phyloP scores from a whole-genome alignment of 805 yeast genomes.

The Candida ascalaphidarum region DNA sequence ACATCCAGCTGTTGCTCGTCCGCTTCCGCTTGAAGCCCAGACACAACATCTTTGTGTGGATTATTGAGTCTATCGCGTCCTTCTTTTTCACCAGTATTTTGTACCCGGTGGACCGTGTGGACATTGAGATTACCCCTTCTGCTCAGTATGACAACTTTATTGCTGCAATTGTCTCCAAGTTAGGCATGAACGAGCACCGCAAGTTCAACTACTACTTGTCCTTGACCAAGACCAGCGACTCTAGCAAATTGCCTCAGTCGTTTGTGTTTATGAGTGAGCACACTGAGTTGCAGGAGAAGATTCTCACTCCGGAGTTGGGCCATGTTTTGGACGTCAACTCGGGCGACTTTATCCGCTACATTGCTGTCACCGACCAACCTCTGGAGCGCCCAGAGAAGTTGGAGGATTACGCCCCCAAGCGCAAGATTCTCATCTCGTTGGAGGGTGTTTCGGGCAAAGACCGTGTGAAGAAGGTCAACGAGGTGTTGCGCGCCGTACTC shows the following conservation, averaged over 20 bases:
- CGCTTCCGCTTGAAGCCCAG: constrained; percentile 66
- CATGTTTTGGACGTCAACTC: constrained; percentile 33
- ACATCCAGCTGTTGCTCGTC: constrained; percentile 55
- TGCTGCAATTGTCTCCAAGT: constrained; percentile 78
- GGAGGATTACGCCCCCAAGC: constrained; percentile 44
- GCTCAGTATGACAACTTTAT: constrained; percentile 61
- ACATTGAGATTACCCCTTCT: constrained; percentile 50
- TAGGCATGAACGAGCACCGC: constrained; percentile 70
- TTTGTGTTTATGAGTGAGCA: constrained; percentile 88
- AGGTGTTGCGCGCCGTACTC: constrained; percentile 48
- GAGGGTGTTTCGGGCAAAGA: constrained; percentile 39
- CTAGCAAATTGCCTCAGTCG: constrained; percentile 57
- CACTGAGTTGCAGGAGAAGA: constrained; percentile 65
- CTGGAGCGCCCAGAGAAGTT: constrained; percentile 57
- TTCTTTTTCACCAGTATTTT: constrained; percentile 45
- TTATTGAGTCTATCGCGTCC: constrained; percentile 54
- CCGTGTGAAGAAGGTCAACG: constrained; percentile 42
- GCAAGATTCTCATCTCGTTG: constrained; percentile 49
- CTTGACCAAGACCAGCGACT: constrained; percentile 74
- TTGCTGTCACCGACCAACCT: constrained; percentile 83
- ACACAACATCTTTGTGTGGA: constrained; percentile 65
- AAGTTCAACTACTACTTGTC: constrained; percentile 74
- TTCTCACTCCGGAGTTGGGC: constrained; percentile 40
- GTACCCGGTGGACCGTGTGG: constrained; percentile 53
- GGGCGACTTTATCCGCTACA: constrained; percentile 45